A percentile compares a stretch with the other conserved stretches of the same genome.
These are phyloP conservation scores for Cercospora sesami DNA, from an alignment of 2,329 filamentous ascomycete species.

Conservation along the genomic window DNA sequence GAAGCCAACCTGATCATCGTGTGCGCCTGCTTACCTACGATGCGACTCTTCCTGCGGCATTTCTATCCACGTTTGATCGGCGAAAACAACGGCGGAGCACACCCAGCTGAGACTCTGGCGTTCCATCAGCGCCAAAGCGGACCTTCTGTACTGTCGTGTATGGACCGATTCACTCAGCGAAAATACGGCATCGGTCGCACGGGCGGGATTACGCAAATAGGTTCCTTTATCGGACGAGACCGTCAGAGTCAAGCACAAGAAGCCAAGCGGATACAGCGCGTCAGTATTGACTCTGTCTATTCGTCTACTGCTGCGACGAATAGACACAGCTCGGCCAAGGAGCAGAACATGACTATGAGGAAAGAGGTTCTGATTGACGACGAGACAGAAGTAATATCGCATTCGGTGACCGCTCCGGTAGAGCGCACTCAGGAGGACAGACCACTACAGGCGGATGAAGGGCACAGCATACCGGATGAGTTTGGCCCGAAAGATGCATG, in stretches of 20 bases:
- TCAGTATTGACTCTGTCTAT: background rate
- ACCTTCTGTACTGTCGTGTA: background rate
- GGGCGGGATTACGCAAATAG: background rate
- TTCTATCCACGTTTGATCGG: constrained; percentile 20
- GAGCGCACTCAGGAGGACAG: background rate
- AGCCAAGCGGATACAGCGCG: background rate
- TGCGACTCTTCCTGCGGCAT: constrained; percentile 22
- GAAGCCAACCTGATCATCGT: constrained; percentile 23
- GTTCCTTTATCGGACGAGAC: background rate
- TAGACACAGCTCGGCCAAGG: background rate
- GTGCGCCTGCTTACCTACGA: constrained; percentile 20
- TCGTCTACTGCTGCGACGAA: background rate
- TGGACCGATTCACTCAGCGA: background rate
- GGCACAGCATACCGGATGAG: background rate
- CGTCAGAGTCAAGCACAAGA: background rate
- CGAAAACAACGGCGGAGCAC: background rate
- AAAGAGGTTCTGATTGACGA: background rate
- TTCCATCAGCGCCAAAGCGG: background rate
- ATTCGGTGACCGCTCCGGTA: background rate
- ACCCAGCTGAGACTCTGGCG: background rate
- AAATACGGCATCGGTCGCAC: background rate
- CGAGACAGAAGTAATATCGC: background rate
- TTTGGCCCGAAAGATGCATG: background rate
- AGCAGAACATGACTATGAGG: background rate
- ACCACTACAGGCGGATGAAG: background rate